These are phyloP conservation scores for Arbutus unedo DNA, from an alignment of 148 eudicot species.

Conservation along the genomic window DNA sequence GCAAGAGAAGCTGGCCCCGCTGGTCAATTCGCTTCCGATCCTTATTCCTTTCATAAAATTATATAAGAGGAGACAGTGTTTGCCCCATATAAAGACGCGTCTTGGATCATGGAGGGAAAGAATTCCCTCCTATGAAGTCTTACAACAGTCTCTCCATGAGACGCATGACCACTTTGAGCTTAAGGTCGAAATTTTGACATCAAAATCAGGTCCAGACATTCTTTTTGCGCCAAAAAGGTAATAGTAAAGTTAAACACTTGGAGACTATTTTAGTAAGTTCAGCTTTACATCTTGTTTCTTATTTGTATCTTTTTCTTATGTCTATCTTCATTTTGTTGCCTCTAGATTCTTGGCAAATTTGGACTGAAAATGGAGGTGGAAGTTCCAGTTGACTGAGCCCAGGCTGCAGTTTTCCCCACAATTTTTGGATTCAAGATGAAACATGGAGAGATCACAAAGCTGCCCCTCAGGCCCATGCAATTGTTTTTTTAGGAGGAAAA, in stretches of 20 bases:
- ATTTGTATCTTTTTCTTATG: not conserved
- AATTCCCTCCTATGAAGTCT: not conserved
- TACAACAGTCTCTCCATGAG: not conserved
- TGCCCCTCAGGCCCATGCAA: not conserved
- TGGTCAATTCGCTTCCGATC: not conserved
- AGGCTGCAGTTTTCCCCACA: not conserved
- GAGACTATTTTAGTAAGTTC: not conserved
- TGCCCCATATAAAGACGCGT: not conserved
- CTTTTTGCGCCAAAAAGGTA: not conserved
- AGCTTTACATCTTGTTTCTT: not conserved
- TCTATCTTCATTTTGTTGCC: not conserved
- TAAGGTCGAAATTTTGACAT: no score
- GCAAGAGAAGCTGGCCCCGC: not conserved
- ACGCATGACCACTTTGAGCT: no score
- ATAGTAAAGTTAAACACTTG: not conserved
- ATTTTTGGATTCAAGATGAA: not conserved
- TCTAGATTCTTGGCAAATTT: slow-evolving; percentile 15
- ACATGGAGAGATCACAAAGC: not conserved
- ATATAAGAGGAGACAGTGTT: not conserved
- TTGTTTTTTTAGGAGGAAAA: not conserved
- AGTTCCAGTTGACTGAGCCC: slow-evolving; percentile 12
- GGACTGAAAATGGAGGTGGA: slow-evolving; percentile 10
- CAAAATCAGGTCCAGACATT: no score
- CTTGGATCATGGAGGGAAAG: not conserved
- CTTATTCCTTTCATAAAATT: not conserved